Evolutionary conservation across 2,329 filamentous ascomycete species (phyloP).

Genomic region (Purpureocillium lavendulum): DNA sequence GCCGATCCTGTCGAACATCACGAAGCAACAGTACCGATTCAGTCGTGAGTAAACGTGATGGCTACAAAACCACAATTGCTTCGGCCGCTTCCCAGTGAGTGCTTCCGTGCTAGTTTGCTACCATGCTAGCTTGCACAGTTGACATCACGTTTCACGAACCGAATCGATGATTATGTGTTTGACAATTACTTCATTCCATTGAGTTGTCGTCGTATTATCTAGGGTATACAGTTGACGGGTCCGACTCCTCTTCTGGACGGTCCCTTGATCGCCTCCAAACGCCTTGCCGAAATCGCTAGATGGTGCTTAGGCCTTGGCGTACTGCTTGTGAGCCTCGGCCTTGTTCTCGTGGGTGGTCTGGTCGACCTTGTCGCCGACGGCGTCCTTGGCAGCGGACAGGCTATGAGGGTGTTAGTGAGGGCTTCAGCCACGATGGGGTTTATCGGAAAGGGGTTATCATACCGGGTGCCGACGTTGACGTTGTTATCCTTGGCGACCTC

Average conservation of each 20-base stretch:
- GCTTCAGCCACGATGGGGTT: neutral
- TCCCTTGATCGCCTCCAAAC: too few species aligned
- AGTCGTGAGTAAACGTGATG: too few species aligned
- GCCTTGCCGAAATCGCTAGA: too few species aligned
- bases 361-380: constrained; percentile 38
- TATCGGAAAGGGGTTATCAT: constrained; percentile 2
- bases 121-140: too few species aligned
- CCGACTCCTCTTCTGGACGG: neutral
- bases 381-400: constrained; percentile 38
- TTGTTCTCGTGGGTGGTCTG: constrained; percentile 30
- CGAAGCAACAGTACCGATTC: too few species aligned
- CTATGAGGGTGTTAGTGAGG: constrained; percentile 24
- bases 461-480: constrained; percentile 45
- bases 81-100: too few species aligned
- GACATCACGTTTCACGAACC: too few species aligned
- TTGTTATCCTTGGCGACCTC: constrained; percentile 55
- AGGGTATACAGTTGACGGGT: neutral
- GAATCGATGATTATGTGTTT: too few species aligned
- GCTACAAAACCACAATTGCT: too few species aligned
- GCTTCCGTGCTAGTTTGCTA: too few species aligned
- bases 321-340: constrained; percentile 32
- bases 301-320: constrained; percentile 18
- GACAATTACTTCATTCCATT: neutral
- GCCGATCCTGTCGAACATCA: too few species aligned
- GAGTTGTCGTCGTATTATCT: neutral